Percentiles rank a stretch among this genome's conserved stretches.
These are phyloP conservation scores for Apiosordaria backusii DNA, from an alignment of 495 filamentous ascomycete species.

Conservation along the genomic window DNA sequence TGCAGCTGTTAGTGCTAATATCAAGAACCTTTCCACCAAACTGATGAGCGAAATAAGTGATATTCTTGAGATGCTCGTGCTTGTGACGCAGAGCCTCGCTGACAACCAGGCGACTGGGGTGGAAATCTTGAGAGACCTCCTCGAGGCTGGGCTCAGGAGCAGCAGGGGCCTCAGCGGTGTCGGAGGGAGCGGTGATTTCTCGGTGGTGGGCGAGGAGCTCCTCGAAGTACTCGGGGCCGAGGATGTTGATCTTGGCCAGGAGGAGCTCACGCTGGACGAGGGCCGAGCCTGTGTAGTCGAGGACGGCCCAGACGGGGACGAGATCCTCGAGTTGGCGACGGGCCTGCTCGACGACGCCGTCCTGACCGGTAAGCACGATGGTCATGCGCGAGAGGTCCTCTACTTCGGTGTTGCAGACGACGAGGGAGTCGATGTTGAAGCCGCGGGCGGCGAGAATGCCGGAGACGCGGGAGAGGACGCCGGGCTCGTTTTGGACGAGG, in stretches of 20 bases:
- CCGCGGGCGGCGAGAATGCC: slow-evolving; percentile 93
- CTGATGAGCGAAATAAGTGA: slow-evolving; percentile 93
- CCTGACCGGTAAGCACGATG: slow-evolving; percentile 91
- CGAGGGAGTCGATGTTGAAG: slow-evolving; percentile 98
- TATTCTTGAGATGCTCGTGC: slow-evolving; percentile 91
- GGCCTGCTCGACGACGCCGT: slow-evolving; percentile 96
- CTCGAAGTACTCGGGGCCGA: slow-evolving; percentile 97
- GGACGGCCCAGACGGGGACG: slow-evolving; percentile 95
- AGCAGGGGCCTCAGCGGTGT: slow-evolving; percentile 35
- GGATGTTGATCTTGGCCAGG: slow-evolving; percentile 92
- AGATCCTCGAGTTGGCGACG: slow-evolving; percentile 92
- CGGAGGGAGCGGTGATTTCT: slow-evolving; percentile 52
- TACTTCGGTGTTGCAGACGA: slow-evolving; percentile 98
- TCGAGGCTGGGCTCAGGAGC: slow-evolving; percentile 32
- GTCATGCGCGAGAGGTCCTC: slow-evolving; percentile 97
- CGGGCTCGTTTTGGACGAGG: slow-evolving; percentile 97
- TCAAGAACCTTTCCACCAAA: slow-evolving; percentile 97
- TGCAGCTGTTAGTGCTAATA: slow-evolving; percentile 96
- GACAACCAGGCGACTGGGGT: slow-evolving; percentile 76
- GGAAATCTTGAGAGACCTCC: slow-evolving; percentile 62
- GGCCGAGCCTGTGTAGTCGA: slow-evolving; percentile 89
- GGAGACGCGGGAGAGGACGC: slow-evolving; percentile 92
- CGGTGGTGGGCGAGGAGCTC: slow-evolving; percentile 92
- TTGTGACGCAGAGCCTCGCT: slow-evolving; percentile 91
- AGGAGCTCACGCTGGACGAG: slow-evolving; percentile 95